Percentiles rank a stretch among this genome's conserved stretches.
Conservation (phyloP, 2,329 filamentous ascomycete genomes). For the Fusarium siculi region DNA sequence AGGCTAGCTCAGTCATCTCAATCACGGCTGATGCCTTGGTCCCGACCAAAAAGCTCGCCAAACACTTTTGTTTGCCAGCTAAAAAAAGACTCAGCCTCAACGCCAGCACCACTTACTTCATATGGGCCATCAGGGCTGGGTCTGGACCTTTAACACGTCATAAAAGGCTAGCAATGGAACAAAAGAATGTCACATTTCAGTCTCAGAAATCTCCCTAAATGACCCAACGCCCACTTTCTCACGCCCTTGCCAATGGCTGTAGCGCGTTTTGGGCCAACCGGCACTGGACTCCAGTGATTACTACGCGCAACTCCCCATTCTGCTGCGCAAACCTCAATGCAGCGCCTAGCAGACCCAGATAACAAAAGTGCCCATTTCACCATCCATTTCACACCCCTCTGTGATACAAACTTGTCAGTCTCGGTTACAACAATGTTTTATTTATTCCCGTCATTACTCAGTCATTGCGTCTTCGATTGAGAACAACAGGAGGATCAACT, state of each 20-base stretch:
- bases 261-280: background rate
- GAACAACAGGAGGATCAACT: background rate
- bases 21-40: background rate
- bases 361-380: background rate
- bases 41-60: background rate
- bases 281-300: background rate
- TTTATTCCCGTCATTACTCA: accelerated
- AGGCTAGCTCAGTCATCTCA: background rate
- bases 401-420: background rate
- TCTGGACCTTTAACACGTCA: background rate
- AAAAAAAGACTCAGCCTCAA: background rate
- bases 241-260: background rate
- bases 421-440: background rate
- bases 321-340: background rate
- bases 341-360: accelerated
- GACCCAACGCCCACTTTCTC: background rate
- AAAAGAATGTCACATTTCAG: background rate
- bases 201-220: background rate
- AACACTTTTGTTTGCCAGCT: background rate
- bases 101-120: background rate
- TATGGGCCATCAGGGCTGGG: background rate
- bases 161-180: background rate
- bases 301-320: background rate
- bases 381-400: background rate
- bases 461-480: too few relatives aligned